Evolutionary conservation across 768 basidiomycete genomes (phyloP).

Genomic region (Pulveroboletus frians): DNA sequence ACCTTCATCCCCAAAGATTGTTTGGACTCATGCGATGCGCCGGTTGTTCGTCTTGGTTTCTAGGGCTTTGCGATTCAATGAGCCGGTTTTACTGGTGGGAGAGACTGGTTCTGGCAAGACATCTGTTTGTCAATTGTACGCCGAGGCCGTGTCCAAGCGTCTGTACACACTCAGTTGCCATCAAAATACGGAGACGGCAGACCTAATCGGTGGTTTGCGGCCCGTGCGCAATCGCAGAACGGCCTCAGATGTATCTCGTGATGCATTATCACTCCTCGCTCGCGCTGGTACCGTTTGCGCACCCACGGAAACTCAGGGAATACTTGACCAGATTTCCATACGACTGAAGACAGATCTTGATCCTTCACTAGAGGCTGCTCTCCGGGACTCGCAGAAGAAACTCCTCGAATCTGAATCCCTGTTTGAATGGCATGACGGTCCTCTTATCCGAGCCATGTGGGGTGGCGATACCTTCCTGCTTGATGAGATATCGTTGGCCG

Average conservation of each 20-base stretch:
- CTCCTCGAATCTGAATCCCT: slow-evolving; percentile 60
- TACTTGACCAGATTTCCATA: slow-evolving; percentile 24
- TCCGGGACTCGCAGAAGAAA: slow-evolving; percentile 41
- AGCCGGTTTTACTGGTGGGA: slow-evolving; percentile 92
- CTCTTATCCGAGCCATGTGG: slow-evolving; percentile 90
- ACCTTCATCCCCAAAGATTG: slow-evolving; percentile 44
- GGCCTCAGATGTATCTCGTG: slow-evolving; percentile 41
- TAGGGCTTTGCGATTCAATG: slow-evolving; percentile 83
- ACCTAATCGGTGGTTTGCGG: slow-evolving; percentile 89
- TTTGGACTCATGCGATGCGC: slow-evolving; percentile 94
- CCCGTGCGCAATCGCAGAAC: slow-evolving; percentile 75
- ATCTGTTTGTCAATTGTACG: slow-evolving; percentile 88
- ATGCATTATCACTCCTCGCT: slow-evolving; percentile 39
- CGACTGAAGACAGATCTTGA: slow-evolving; percentile 29
- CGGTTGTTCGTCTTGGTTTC: slow-evolving; percentile 80
- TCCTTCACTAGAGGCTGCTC: slow-evolving; percentile 23
- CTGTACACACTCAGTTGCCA: slow-evolving; percentile 88
- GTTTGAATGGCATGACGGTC: slow-evolving; percentile 97
- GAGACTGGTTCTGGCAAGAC: slow-evolving; percentile 98
- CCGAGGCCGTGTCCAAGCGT: slow-evolving; percentile 54
- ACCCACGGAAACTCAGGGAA: slow-evolving; percentile 21
- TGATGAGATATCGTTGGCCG: slow-evolving; percentile 95
- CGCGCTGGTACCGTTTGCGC: slow-evolving; percentile 34
- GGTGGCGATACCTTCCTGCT: slow-evolving; percentile 81
- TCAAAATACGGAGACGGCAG: slow-evolving; percentile 97